These are phyloP conservation scores for Endothia cerciana DNA, from an alignment of 2,329 filamentous ascomycete species.

Conservation along the genomic window DNA sequence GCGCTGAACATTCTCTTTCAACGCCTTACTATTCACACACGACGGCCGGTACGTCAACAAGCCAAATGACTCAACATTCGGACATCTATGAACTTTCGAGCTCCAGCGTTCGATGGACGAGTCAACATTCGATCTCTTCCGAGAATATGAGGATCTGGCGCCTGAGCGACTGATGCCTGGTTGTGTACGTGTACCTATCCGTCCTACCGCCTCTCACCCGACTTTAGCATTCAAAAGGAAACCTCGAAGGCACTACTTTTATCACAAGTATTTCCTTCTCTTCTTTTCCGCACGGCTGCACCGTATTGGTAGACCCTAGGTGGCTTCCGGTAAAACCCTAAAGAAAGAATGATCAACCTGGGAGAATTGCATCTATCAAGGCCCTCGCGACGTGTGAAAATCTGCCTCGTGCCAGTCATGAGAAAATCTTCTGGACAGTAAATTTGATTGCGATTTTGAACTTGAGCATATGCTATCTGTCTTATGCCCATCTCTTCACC, in stretches of 20 bases:
- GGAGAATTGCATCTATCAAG: neutral
- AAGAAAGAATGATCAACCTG: neutral
- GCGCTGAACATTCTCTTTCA: neutral
- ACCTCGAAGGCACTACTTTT: neutral
- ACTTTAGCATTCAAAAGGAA: conserved; percentile 10
- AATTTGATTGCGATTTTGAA: neutral
- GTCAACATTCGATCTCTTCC: neutral
- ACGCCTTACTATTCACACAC: neutral
- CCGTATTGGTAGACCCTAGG: neutral
- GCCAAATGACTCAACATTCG: neutral
- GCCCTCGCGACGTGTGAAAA: neutral
- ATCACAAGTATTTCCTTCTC: neutral
- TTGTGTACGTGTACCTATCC: conserved; percentile 28
- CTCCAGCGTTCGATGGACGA: neutral
- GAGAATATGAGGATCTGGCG: neutral
- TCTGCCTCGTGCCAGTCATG: neutral
- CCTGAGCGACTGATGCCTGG: conserved; percentile 23
- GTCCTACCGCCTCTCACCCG: conserved; percentile 20
- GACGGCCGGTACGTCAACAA: neutral
- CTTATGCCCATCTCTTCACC: neutral
- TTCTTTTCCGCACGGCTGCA: neutral
- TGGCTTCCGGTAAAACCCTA: neutral
- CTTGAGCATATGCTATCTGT: neutral
- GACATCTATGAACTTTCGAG: neutral
- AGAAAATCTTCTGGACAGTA: neutral